Evolutionary conservation across 2,329 filamentous ascomycete genomes (phyloP).

Genomic region (Xylaria sp.): DNA sequence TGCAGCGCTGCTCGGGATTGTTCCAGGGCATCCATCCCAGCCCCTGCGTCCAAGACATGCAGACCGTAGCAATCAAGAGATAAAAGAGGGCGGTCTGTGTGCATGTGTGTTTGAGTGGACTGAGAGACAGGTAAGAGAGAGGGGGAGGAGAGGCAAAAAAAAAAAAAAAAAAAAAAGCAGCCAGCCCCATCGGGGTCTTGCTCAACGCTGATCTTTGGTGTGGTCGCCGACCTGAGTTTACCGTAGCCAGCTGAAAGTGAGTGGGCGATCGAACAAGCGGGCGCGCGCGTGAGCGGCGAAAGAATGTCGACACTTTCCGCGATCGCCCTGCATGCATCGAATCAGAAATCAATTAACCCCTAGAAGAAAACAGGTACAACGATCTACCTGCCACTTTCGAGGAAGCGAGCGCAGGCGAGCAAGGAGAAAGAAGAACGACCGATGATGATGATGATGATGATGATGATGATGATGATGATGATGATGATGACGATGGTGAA

Average conservation of each 20-base stretch:
- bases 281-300: background rate
- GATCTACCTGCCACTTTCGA: background rate
- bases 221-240: slow-evolving; percentile 30
- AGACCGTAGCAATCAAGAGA: slow-evolving; percentile 1
- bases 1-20: slow-evolving; percentile 22
- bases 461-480: too few relatives aligned
- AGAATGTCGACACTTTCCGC: background rate
- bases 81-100: background rate
- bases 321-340: background rate
- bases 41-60: slow-evolving; percentile 23
- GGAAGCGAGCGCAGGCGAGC: background rate
- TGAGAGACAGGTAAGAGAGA: background rate
- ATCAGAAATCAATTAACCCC: too few relatives aligned
- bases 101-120: background rate
- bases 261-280: background rate
- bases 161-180: too few relatives aligned
- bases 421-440: background rate
- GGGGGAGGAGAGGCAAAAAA: too few relatives aligned
- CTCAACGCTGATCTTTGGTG: slow-evolving; percentile 17
- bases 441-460: too few relatives aligned
- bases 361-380: background rate
- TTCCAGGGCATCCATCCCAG: slow-evolving; percentile 20
- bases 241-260: slow-evolving; percentile 25
- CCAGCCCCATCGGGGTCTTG: slow-evolving; percentile 18
- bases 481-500: too few relatives aligned